Percentiles rank a stretch among this genome's conserved stretches.
Evolutionary conservation across 495 filamentous ascomycete species (phyloP).

Genomic region (Penicillium atrosanguineum): DNA sequence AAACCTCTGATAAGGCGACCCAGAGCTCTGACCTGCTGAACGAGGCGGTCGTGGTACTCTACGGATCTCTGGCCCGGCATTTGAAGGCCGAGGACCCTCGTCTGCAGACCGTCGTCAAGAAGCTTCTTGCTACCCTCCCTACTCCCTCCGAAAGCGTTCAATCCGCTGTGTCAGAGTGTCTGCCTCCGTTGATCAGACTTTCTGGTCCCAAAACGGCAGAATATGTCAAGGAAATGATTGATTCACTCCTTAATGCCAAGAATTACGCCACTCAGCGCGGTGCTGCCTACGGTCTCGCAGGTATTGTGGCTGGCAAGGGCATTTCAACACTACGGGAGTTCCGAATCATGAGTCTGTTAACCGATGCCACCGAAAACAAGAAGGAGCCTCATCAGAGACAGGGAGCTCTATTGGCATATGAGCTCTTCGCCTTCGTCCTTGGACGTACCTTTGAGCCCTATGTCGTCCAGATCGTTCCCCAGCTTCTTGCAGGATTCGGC

Average conservation of each 20-base stretch:
- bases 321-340: slow-evolving; percentile 79
- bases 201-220: slow-evolving; percentile 70
- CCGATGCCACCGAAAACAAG: slow-evolving; percentile 80
- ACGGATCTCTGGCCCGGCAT: slow-evolving; percentile 88
- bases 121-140: slow-evolving; percentile 78
- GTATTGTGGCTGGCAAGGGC: slow-evolving; percentile 81
- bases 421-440: slow-evolving; percentile 81
- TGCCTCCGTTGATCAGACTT: slow-evolving; percentile 82
- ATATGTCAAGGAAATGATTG: slow-evolving; percentile 77
- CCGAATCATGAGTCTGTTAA: slow-evolving; percentile 77
- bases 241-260: slow-evolving; percentile 77
- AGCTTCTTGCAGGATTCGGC: slow-evolving; percentile 84
- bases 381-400: slow-evolving; percentile 86
- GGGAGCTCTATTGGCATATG: slow-evolving; percentile 84
- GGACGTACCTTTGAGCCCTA: slow-evolving; percentile 92
- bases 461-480: slow-evolving; percentile 90
- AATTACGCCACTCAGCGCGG: slow-evolving; percentile 88
- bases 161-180: slow-evolving; percentile 89
- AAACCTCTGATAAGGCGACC: slow-evolving; percentile 74
- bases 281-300: slow-evolving; percentile 91
- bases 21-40: slow-evolving; percentile 82
- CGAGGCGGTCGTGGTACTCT: slow-evolving; percentile 95
- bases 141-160: slow-evolving; percentile 98
- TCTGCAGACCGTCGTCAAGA: slow-evolving; percentile 78
- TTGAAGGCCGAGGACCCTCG: slow-evolving; percentile 78